Evolutionary conservation across 2,329 filamentous ascomycete genomes (phyloP).

Genomic region (Colletotrichum trifolii): DNA sequence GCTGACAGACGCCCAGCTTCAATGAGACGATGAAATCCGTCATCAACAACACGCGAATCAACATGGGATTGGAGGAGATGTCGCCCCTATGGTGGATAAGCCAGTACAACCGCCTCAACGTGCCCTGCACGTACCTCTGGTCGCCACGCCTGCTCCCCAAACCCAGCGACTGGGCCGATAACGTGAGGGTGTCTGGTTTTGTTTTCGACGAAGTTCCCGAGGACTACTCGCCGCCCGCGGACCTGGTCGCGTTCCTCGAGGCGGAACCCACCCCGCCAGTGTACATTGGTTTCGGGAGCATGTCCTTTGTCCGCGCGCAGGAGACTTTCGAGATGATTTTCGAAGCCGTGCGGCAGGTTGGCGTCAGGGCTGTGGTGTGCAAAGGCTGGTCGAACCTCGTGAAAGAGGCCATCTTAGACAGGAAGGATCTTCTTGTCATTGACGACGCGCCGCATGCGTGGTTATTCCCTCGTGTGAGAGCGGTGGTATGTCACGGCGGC

Average conservation of each 20-base stretch:
- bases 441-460: conserved; percentile 34
- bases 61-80: conserved; percentile 57
- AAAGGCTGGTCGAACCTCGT: conserved; percentile 19
- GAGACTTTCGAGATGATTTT: conserved; percentile 6
- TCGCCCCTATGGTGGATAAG: conserved; percentile 60
- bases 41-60: conserved; percentile 58
- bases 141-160: conserved; percentile 60
- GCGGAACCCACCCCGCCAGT: conserved; percentile 41
- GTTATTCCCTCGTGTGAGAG: conserved; percentile 29
- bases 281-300: conserved; percentile 49
- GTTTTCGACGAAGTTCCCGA: conserved; percentile 62
- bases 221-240: conserved; percentile 53
- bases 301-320: conserved; percentile 39
- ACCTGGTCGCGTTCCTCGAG: conserved; percentile 46
- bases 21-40: conserved; percentile 41
- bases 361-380: conserved; percentile 20
- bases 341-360: conserved; percentile 6
- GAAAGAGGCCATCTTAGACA: background rate
- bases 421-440: conserved; percentile 10
- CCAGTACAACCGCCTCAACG: conserved; percentile 57
- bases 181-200: conserved; percentile 65
- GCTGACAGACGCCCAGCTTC: too few relatives aligned
- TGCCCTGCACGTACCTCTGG: conserved; percentile 59
- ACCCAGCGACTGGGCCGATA: conserved; percentile 63
- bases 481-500: conserved; percentile 34